phyloP scores from a whole-genome alignment of 2,329 filamentous ascomycete genomes.

The Phoma herbarum region DNA sequence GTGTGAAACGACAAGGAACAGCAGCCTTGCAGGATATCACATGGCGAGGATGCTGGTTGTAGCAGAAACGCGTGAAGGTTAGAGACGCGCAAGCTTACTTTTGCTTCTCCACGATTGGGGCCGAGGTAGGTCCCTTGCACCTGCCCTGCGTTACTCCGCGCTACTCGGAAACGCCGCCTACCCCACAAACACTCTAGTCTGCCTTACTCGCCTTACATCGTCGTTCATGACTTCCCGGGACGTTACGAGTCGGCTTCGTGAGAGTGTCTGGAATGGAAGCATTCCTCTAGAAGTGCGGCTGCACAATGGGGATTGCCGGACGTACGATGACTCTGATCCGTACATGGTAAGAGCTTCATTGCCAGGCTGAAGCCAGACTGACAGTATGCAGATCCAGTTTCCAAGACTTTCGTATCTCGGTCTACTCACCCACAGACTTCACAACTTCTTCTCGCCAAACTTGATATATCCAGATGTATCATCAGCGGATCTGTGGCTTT shows the following conservation, averaged over 20 bases:
- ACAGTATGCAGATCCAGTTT: constrained; percentile 61
- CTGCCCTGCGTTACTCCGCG: constrained; percentile 11
- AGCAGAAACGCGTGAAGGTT: constrained; percentile 30
- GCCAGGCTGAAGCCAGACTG: background rate
- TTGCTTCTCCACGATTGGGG: constrained; percentile 15
- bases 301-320: constrained; percentile 66
- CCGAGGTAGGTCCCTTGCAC: constrained; percentile 10
- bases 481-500: constrained; percentile 68
- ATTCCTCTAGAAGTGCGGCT: constrained; percentile 68
- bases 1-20: constrained; percentile 12
- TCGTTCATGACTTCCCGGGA: constrained; percentile 40
- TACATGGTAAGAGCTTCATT: constrained; percentile 61
- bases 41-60: constrained; percentile 29
- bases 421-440: constrained; percentile 69
- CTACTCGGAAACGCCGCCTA: constrained; percentile 23
- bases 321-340: constrained; percentile 66
- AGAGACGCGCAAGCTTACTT: constrained; percentile 16
- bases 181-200: constrained; percentile 28
- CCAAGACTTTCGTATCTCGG: constrained; percentile 75
- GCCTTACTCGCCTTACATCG: constrained; percentile 13
- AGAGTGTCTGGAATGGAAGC: constrained; percentile 66
- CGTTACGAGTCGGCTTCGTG: constrained; percentile 53
- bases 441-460: constrained; percentile 67
- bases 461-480: constrained; percentile 66
- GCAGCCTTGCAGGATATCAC: constrained; percentile 7